phyloP scores from a whole-genome alignment of 768 basidiomycete genomes.

The Pholiota molesta region DNA sequence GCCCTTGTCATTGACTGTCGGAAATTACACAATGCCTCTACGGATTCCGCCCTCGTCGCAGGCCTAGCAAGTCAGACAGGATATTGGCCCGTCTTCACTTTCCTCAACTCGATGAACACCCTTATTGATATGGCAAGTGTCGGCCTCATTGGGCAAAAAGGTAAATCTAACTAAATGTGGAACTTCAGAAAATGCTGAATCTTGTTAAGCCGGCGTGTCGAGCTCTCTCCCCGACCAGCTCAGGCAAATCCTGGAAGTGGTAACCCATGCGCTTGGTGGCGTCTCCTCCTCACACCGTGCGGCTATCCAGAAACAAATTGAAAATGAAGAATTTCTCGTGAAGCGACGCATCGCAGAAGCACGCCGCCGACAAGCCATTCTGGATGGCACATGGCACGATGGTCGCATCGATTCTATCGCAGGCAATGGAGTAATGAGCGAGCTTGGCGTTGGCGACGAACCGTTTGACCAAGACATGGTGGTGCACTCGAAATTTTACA shows the following conservation, averaged over 20 bases:
- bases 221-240: constrained; percentile 81
- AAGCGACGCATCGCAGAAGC: constrained; percentile 41
- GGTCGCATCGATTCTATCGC: constrained; percentile 83
- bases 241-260: constrained; percentile 81
- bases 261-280: constrained; percentile 68
- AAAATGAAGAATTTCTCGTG: constrained; percentile 38
- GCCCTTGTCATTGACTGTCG: constrained; percentile 84
- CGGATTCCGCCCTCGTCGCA: constrained; percentile 70
- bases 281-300: constrained; percentile 56
- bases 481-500: constrained; percentile 5
- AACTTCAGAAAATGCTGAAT: not conserved
- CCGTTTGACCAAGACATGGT: constrained; percentile 35
- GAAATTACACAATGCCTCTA: constrained; percentile 65
- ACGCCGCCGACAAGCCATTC: constrained; percentile 49
- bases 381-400: constrained; percentile 80
- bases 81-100: constrained; percentile 87
- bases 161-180: constrained; percentile 36
- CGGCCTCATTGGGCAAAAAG: constrained; percentile 95
- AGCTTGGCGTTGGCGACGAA: constrained; percentile 86
- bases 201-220: constrained; percentile 74
- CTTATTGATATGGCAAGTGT: constrained; percentile 91
- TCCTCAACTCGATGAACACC: constrained; percentile 78
- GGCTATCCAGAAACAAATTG: constrained; percentile 41
- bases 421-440: constrained; percentile 85
- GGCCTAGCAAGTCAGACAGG: constrained; percentile 82